Evolutionary conservation across 257 asterid species (phyloP).

Genomic region (Jasminum sambac): DNA sequence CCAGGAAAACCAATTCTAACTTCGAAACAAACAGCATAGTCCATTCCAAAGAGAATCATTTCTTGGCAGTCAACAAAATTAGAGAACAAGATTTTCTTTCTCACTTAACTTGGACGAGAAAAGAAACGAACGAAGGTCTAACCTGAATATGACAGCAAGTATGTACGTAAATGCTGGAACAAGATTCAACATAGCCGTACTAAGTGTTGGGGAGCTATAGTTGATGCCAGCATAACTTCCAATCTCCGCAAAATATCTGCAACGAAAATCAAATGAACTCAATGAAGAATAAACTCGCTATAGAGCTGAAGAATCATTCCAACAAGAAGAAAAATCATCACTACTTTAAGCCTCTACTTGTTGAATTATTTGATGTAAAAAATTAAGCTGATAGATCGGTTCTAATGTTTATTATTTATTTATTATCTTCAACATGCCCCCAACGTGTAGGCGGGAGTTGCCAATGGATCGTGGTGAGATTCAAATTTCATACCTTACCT

Average conservation of each 20-base stretch:
- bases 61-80: not conserved
- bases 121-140: slow-evolving; percentile 7
- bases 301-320: not conserved
- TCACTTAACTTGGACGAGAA: not conserved
- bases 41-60: not conserved
- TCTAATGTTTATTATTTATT: too few species aligned
- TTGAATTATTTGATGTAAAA: too few species aligned
- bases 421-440: too few species aligned
- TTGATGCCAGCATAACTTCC: slow-evolving; percentile 58
- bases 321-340: not conserved
- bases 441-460: too few species aligned
- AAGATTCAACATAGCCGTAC: slow-evolving; percentile 72
- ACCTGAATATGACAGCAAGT: slow-evolving; percentile 61
- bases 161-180: slow-evolving; percentile 66
- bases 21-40: not conserved
- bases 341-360: not conserved
- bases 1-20: too few species aligned
- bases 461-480: too few species aligned
- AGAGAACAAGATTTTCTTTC: slow-evolving; percentile 2
- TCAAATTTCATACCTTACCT: too few species aligned
- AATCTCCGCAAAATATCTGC: slow-evolving; percentile 51
- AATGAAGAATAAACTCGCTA: slow-evolving; percentile 17
- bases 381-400: too few species aligned
- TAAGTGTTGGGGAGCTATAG: slow-evolving; percentile 72
- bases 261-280: slow-evolving; percentile 17